phyloP scores from a whole-genome alignment of 768 basidiomycete genomes.

The Pleurotus eryngii region DNA sequence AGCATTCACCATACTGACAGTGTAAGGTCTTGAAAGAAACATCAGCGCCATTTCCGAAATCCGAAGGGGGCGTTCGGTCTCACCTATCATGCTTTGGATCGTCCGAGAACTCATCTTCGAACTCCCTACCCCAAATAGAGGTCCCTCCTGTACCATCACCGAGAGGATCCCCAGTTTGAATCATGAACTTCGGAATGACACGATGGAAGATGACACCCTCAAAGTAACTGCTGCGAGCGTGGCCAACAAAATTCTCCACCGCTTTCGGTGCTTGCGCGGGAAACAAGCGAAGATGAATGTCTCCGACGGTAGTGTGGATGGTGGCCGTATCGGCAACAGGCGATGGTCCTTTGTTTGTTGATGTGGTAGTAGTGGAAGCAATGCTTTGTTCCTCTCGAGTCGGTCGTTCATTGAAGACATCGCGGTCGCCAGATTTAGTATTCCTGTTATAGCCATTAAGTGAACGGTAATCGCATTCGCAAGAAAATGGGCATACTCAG shows the following conservation, averaged over 20 bases:
- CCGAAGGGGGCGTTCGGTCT: slow-evolving; percentile 14
- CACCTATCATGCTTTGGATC: slow-evolving; percentile 89
- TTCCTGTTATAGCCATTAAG: slow-evolving; percentile 46
- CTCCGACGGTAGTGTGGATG: slow-evolving; percentile 94
- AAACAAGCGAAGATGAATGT: slow-evolving; percentile 87
- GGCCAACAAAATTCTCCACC: slow-evolving; percentile 97
- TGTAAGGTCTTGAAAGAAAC: slow-evolving; percentile 68
- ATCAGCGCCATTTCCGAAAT: slow-evolving; percentile 5
- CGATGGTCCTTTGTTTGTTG: slow-evolving; percentile 55
- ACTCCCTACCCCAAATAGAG: slow-evolving; percentile 87
- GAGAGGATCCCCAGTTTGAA: slow-evolving; percentile 94
- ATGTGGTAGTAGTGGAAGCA: slow-evolving; percentile 55
- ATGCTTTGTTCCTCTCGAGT: slow-evolving; percentile 94
- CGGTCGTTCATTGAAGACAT: slow-evolving; percentile 97
- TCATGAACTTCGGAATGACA: slow-evolving; percentile 98
- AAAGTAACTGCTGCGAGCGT: slow-evolving; percentile 84
- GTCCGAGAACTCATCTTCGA: slow-evolving; percentile 92
- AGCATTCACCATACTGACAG: slow-evolving; percentile 93
- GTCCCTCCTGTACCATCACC: slow-evolving; percentile 92
- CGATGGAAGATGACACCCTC: slow-evolving; percentile 96
- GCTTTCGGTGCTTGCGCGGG: slow-evolving; percentile 91
- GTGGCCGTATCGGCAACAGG: slow-evolving; percentile 76
- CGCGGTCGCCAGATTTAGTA: slow-evolving; percentile 83
- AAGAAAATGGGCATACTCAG: slow-evolving; percentile 60
- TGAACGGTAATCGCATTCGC: neutral